Percentiles rank a stretch among this genome's conserved stretches.
Conservation (phyloP, 1,284 basidiomycete species). For the Leucoagaricus sp. region DNA sequence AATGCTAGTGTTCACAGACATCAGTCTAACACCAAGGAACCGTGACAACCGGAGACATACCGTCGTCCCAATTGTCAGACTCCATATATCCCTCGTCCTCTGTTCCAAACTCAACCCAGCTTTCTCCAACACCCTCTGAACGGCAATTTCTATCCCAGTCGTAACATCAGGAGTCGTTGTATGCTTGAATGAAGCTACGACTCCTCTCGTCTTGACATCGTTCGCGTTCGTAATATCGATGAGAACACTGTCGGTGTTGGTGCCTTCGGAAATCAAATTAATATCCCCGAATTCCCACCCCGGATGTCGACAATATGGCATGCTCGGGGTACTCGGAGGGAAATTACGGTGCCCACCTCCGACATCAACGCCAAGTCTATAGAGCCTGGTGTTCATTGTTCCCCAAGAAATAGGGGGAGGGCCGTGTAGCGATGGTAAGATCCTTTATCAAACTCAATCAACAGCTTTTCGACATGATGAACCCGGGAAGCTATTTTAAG, state of each 20-base stretch:
- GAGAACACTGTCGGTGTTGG: slow-evolving; percentile 55
- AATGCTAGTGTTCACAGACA: slow-evolving; percentile 24
- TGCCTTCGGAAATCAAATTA: slow-evolving; percentile 34
- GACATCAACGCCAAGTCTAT: slow-evolving; percentile 53
- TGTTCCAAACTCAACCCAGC: slow-evolving; percentile 34
- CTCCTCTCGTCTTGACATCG: slow-evolving; percentile 33
- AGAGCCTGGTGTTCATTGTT: neutral
- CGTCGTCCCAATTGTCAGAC: slow-evolving; percentile 51
- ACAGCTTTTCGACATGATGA: too few relatives aligned
- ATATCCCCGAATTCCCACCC: too few relatives aligned
- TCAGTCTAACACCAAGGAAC: neutral
- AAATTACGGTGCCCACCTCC: slow-evolving; percentile 31
- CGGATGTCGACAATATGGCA: neutral
- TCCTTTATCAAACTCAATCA: too few relatives aligned
- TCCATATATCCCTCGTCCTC: slow-evolving; percentile 32
- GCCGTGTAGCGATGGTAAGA: too few relatives aligned
- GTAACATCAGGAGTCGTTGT: slow-evolving; percentile 55
- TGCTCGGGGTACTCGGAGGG: neutral
- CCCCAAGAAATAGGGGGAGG: too few relatives aligned
- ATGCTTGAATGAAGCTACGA: slow-evolving; percentile 52
- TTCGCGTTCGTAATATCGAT: slow-evolving; percentile 42
- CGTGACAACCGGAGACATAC: slow-evolving; percentile 24
- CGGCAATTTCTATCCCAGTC: slow-evolving; percentile 49
- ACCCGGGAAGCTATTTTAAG: too few relatives aligned
- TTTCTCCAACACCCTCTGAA: slow-evolving; percentile 39